Base-by-base conservation (phyloP, 2,329 filamentous ascomycete genomes). In the Penicillium sp. region DNA sequence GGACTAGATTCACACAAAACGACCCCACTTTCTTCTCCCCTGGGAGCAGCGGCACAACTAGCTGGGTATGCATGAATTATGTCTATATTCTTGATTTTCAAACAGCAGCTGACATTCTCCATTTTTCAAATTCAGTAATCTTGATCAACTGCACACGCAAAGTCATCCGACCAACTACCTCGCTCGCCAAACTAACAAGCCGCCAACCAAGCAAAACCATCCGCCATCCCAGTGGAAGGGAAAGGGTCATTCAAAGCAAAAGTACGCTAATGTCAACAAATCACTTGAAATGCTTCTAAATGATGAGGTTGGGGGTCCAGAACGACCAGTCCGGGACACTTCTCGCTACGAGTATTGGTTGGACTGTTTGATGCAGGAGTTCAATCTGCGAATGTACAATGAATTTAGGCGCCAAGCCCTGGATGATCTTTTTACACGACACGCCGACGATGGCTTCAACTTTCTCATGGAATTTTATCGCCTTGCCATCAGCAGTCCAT, bases 311-410 rank as follows among this genome's bases (percentile, higher is more conserved):
- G 70, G 76, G 50, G 77, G 82, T 73, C 81, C 27, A 14, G 80
- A 62, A 71, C 75, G 59, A 72, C 73, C 63, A 62, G 45, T 49
- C 55, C 67, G 61, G 77, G 77, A 60, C 65, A 61, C 85, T 57
- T 81, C 90, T 29, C 7, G 9, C 16, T 91, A 91, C 76, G 82
- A 86, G 62, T 90, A 90, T 77, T 92, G 89, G 88, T 85, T 86
- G 21, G 84, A 88, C 71, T 90, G 89, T 69, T 80, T 92, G 61
- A 82, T 86, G 61, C 82, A 85, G 67, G 87, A 89, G 75, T 91
- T 92, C 82, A 90, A 92, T 73, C 79, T 82, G 57, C 80, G 79
- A 69, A 90, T 93, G 85, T 92, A 92, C 76, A 79, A 84, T 69
- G 89, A 92, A 72, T 91, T 92, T 76, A 84, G 85, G 62, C 77